A percentile compares a stretch with the other conserved stretches of the same genome.
phyloP scores from a whole-genome alignment of 169 alveolate species.

The Plasmodium vinckei region DNA sequence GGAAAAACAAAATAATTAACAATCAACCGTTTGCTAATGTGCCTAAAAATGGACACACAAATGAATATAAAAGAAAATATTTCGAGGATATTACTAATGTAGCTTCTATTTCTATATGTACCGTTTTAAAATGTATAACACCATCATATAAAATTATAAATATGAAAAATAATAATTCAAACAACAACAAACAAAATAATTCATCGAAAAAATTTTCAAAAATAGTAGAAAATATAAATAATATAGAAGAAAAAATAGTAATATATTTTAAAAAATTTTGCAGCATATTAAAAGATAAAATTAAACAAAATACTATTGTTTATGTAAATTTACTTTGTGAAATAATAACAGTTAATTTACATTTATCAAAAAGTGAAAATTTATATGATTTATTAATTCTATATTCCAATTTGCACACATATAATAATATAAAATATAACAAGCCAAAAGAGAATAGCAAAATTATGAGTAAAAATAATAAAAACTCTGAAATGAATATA shows the following conservation, averaged over 20 bases:
- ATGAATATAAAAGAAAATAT: conserved; percentile 9
- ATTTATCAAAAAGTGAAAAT: conserved; percentile 36
- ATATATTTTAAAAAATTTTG: conserved; percentile 56
- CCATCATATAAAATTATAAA: conserved; percentile 63
- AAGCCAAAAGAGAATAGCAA: background rate
- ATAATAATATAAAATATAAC: conserved; percentile 18
- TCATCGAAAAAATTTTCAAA: conserved; percentile 16
- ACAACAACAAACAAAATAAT: background rate
- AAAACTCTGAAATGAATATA: background rate
- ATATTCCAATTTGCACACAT: conserved; percentile 33
- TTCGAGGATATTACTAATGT: conserved; percentile 10
- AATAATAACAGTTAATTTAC: conserved; percentile 57
- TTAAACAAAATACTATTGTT: conserved; percentile 18
- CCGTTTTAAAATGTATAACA: conserved; percentile 44
- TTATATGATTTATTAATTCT: conserved; percentile 30
- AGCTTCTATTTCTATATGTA: conserved; percentile 46
- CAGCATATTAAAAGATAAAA: conserved; percentile 29
- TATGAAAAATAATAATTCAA: background rate
- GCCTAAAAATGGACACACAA: no score
- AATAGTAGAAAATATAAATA: conserved; percentile 43
- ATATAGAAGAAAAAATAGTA: conserved; percentile 24
- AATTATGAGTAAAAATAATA: background rate
- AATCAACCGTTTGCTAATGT: background rate
- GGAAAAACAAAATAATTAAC: conserved; percentile 1
- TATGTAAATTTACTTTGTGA: conserved; percentile 73